Evolutionary conservation across 2,329 filamentous ascomycete species (phyloP).

Genomic region (Shiraia bambusicola): DNA sequence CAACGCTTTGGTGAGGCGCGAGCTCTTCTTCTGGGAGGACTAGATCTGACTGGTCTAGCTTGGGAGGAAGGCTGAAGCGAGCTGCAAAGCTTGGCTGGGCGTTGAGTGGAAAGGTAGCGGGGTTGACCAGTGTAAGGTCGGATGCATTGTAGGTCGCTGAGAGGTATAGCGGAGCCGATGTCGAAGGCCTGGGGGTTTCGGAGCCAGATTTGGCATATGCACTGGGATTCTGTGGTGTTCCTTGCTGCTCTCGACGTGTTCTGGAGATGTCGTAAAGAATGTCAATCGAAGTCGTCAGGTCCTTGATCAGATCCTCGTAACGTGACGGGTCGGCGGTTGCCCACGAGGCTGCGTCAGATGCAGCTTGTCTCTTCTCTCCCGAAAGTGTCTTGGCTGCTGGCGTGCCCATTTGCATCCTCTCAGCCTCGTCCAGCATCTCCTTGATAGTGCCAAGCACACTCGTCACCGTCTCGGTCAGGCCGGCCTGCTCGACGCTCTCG

Average conservation of each 20-base stretch:
- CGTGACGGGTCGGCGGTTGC: slow-evolving; percentile 69
- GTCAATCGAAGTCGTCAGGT: slow-evolving; percentile 76
- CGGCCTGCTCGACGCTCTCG: slow-evolving; percentile 65
- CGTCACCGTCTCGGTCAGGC: slow-evolving; percentile 73
- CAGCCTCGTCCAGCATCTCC: slow-evolving; percentile 74
- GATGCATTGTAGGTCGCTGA: slow-evolving; percentile 44
- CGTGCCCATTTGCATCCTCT: slow-evolving; percentile 64
- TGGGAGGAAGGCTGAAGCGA: slow-evolving; percentile 43
- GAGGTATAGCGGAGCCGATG: slow-evolving; percentile 28
- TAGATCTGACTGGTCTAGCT: slow-evolving; percentile 47
- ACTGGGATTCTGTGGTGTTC: slow-evolving; percentile 14
- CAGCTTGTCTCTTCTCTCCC: slow-evolving; percentile 40
- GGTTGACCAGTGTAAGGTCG: slow-evolving; percentile 49
- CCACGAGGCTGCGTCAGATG: slow-evolving; percentile 40
- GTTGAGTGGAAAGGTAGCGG: slow-evolving; percentile 35
- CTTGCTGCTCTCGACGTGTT: slow-evolving; percentile 55
- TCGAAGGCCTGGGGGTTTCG: slow-evolving; percentile 18
- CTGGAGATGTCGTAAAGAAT: slow-evolving; percentile 75
- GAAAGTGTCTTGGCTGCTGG: slow-evolving; percentile 37
- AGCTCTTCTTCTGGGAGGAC: slow-evolving; percentile 50
- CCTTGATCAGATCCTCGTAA: slow-evolving; percentile 72
- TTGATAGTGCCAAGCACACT: slow-evolving; percentile 81
- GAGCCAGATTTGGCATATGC: slow-evolving; percentile 21
- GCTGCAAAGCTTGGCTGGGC: slow-evolving; percentile 15
- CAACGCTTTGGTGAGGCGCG: slow-evolving; percentile 52